Base-by-base conservation (phyloP, 2,329 filamentous ascomycete genomes). In the Talaromyces amestolkiae region DNA sequence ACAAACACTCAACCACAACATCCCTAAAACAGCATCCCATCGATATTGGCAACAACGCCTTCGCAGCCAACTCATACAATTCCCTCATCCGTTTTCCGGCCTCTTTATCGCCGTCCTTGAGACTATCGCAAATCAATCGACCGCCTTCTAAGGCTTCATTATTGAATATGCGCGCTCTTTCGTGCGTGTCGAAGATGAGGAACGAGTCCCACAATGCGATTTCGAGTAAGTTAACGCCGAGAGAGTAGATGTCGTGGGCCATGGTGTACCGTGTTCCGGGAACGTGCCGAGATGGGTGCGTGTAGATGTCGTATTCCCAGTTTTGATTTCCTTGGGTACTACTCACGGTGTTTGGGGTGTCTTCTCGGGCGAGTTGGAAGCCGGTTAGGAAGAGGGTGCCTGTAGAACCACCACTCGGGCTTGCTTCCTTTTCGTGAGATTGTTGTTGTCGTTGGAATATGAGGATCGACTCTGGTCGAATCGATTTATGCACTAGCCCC, bases 301-400 rank as follows among this genome's bases (percentile, higher is more conserved):
- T 58, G 54, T 58, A 58, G 35, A 58, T 58, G 11, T 58, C 54
- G 6, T 58, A 58, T 58, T 58, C 54, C 54, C 54, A 58, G 15
- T 58, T 58, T 41, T 58, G 54, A 35, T 58, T 58, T 17, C 54
- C 54, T 27, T 58, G 54, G 9, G 54, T 41, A 22, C 54, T 58
- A 15, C 54, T 58, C 17, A 58, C 2, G 5, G 22, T 41, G 9
- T 39, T 58, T 27, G 33, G 19, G 1, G 54, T 24, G 54, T 39
- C 54, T 24, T 58, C 54, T 39, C 54, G 1, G 19, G 54, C 54
- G 13, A 58, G 37, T 41, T 58, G 54, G 54, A 58, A 58, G 10
- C 54, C 54, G 19, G 54, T 58, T 17, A 58, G 37, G 13, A 58
- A 58, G 31, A 58, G 54, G 10, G 41, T 35, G 5, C 33, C n/a